These are phyloP conservation scores for Tricholoma bakamatsutake DNA, from an alignment of 768 basidiomycete species.

Conservation along the genomic window DNA sequence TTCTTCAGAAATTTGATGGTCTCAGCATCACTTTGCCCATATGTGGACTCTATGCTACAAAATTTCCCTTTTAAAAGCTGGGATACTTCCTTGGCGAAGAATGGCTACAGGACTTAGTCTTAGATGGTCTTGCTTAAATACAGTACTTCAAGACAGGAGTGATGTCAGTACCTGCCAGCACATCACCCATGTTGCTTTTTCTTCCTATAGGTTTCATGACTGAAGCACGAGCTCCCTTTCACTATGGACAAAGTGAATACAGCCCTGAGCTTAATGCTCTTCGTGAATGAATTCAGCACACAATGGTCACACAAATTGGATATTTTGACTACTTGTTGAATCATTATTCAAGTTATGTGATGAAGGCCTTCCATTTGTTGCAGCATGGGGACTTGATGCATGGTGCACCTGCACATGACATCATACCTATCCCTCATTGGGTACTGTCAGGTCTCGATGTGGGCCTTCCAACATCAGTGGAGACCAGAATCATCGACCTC, in stretches of 20 bases:
- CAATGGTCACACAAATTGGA: neutral
- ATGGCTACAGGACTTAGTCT: neutral
- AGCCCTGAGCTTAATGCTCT: neutral
- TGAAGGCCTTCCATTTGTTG: neutral
- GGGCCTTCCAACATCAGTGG: too few relatives aligned
- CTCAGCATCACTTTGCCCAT: neutral
- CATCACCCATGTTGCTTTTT: neutral
- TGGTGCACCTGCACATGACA: neutral
- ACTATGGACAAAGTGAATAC: neutral
- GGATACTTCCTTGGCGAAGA: neutral
- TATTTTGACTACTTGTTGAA: neutral
- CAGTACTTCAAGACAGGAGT: neutral
- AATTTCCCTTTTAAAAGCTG: neutral
- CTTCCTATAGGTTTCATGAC: too few relatives aligned
- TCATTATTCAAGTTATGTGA: neutral
- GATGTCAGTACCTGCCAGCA: neutral
- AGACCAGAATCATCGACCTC: too few relatives aligned
- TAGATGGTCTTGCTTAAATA: neutral
- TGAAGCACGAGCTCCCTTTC: neutral
- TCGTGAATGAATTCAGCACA: neutral
- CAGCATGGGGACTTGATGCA: neutral
- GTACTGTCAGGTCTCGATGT: too few relatives aligned
- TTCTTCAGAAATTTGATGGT: neutral
- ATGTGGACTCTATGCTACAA: neutral
- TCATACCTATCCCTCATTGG: too few relatives aligned